Conservation (phyloP, 352 stramenopile genomes). For the Phytophthora citrophthora region DNA sequence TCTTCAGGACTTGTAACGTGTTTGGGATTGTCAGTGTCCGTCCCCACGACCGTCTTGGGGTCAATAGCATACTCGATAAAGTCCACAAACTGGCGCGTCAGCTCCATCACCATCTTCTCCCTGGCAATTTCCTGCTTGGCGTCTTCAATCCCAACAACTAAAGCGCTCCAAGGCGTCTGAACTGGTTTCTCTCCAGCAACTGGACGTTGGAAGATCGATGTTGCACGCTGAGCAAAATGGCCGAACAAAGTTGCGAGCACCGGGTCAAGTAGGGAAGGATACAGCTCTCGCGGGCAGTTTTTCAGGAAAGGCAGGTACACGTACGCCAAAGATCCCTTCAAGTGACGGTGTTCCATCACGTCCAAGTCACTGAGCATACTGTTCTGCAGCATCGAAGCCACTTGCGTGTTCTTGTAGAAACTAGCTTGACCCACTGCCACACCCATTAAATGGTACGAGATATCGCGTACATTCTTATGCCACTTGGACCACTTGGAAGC, state of each 20-base stretch:
- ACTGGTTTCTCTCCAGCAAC: constrained; percentile 29
- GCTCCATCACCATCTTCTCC: constrained; percentile 78
- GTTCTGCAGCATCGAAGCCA: constrained; percentile 52
- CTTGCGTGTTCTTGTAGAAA: constrained; percentile 63
- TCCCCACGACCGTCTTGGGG: constrained; percentile 74
- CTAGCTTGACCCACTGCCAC: constrained; percentile 55
- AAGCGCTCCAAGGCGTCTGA: constrained; percentile 52
- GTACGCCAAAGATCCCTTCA: constrained; percentile 72
- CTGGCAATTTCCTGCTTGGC: constrained; percentile 70
- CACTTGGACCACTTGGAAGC: constrained; percentile 77
- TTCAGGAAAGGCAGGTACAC: constrained; percentile 80
- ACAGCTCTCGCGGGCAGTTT: constrained; percentile 62
- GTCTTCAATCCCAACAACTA: constrained; percentile 72
- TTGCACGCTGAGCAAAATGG: constrained; percentile 66
- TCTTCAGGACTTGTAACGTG: constrained; percentile 73
- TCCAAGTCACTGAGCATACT: constrained; percentile 71
- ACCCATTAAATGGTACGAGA: constrained; percentile 79
- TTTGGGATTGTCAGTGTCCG: constrained; percentile 77
- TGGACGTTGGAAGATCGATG: constrained; percentile 43
- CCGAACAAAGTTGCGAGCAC: constrained; percentile 57
- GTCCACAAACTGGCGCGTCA: constrained; percentile 71
- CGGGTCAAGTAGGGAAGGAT: constrained; percentile 65
- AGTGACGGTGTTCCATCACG: constrained; percentile 75
- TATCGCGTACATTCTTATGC: constrained; percentile 83
- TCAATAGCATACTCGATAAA: constrained; percentile 78